Evolutionary conservation across 345 rosid species (phyloP).

Genomic region (Eucalyptus dawsonii): DNA sequence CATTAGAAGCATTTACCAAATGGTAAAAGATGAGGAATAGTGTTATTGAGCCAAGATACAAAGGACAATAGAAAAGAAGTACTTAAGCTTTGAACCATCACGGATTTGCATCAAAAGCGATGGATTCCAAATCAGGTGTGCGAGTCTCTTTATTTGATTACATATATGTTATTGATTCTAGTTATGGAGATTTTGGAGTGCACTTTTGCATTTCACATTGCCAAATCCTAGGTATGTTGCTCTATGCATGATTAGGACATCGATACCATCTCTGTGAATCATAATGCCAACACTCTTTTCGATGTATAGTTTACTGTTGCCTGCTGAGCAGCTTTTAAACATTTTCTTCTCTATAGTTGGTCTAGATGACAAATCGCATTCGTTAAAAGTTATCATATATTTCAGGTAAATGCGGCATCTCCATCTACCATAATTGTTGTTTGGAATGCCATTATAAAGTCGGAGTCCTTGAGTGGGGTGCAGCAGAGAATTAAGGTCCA

Average conservation of each 20-base stretch:
- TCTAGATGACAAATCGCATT: not conserved
- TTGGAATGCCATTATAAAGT: slow-evolving; percentile 59
- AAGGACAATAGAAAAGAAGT: no score
- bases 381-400: not conserved
- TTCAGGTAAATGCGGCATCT: slow-evolving; percentile 43
- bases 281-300: not conserved
- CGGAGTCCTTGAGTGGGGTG: slow-evolving; percentile 45
- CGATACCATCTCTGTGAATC: not conserved
- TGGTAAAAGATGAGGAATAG: no score
- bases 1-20: no score
- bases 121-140: rapidly evolving
- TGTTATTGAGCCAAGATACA: no score
- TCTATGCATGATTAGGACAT: not conserved
- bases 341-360: not conserved
- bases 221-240: slow-evolving; percentile 49
- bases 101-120: no score
- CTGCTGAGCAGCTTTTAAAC: not conserved
- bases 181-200: no score
- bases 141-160: no score
- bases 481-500: slow-evolving; percentile 78
- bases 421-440: slow-evolving; percentile 49
- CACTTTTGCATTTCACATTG: no score
- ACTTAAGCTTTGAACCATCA: no score
- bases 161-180: no score
- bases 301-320: not conserved